A percentile compares a stretch with the other conserved stretches of the same genome.
phyloP scores from a whole-genome alignment of 2,329 filamentous ascomycete genomes.

The Fusarium tanahbumbuense region DNA sequence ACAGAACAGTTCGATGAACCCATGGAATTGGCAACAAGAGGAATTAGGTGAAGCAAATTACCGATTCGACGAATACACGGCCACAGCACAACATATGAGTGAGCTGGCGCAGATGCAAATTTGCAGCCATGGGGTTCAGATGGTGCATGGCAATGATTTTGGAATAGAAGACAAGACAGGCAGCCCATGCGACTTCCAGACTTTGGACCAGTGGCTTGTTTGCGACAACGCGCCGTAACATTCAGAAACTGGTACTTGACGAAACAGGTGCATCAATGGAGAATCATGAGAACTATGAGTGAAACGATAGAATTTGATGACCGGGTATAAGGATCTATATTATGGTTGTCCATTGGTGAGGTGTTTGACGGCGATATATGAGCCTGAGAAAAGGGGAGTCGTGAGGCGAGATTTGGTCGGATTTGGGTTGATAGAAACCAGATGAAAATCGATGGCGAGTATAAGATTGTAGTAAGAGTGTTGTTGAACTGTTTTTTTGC shows the following conservation, averaged over 20 bases:
- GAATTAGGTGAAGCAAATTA: neutral
- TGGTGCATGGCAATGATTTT: neutral
- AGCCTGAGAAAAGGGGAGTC: neutral
- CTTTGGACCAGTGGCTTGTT: conserved; percentile 38
- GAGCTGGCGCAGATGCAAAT: neutral
- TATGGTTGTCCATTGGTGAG: conserved; percentile 24
- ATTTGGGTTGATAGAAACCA: neutral
- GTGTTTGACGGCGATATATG: conserved; percentile 1
- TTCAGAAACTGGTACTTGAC: neutral
- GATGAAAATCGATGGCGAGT: neutral
- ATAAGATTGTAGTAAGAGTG: neutral
- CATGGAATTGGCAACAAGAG: neutral
- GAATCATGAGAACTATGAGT: neutral
- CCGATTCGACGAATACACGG: neutral
- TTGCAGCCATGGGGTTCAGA: neutral
- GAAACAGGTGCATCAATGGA: neutral
- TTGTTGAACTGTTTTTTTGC: conserved; percentile 21
- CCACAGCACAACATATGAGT: neutral
- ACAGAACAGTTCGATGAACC: neutral
- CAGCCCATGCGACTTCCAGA: conserved; percentile 23
- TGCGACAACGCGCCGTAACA: neutral
- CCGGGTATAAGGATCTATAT: conserved; percentile 15
- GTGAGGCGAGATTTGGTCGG: neutral
- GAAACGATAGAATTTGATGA: neutral
- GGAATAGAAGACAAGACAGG: neutral